Evolutionary conservation across 2,329 filamentous ascomycete genomes (phyloP).

Genomic region (Dothideomycetidae sp.): DNA sequence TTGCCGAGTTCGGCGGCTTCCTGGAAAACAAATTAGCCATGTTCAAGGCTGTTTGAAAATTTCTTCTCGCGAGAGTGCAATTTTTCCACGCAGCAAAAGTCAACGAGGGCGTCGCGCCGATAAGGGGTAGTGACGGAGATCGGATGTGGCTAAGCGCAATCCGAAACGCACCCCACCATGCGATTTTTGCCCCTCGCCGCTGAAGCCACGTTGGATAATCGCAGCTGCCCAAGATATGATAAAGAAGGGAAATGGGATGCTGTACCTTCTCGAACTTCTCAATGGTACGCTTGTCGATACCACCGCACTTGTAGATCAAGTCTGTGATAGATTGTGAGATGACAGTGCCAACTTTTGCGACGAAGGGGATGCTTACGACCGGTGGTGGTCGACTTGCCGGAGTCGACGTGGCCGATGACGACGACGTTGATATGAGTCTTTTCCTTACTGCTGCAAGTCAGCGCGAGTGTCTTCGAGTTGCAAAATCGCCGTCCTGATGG

Average conservation of each 20-base stretch:
- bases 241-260: constrained; percentile 5
- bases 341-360: constrained; percentile 18
- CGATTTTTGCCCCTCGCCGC: constrained; percentile 9
- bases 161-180: constrained; percentile 13
- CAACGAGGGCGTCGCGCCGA: constrained; percentile 17
- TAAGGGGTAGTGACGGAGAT: constrained; percentile 3
- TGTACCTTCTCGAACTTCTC: constrained; percentile 99
- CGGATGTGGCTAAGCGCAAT: constrained; percentile 11
- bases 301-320: constrained; percentile 99
- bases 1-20: constrained; percentile 99
- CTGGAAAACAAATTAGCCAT: too few species aligned
- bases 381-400: constrained; percentile 95
- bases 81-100: too few species aligned
- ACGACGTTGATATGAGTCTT: constrained; percentile 92
- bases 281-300: constrained; percentile 99
- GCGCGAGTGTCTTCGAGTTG: constrained; percentile 15
- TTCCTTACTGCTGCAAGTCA: constrained; percentile 57
- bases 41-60: constrained; percentile 3
- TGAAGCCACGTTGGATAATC: constrained; percentile 1
- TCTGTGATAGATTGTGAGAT: constrained; percentile 51
- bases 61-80: constrained; percentile 1
- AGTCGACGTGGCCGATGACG: constrained; percentile 99
- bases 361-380: constrained; percentile 45
- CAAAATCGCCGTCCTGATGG: constrained; percentile 12
- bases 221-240: not conserved